Percentiles rank a stretch among this genome's conserved stretches.
Evolutionary conservation across 176 grass and related monocot genomes (phyloP).

Genomic region (Melocanna baccifera): DNA sequence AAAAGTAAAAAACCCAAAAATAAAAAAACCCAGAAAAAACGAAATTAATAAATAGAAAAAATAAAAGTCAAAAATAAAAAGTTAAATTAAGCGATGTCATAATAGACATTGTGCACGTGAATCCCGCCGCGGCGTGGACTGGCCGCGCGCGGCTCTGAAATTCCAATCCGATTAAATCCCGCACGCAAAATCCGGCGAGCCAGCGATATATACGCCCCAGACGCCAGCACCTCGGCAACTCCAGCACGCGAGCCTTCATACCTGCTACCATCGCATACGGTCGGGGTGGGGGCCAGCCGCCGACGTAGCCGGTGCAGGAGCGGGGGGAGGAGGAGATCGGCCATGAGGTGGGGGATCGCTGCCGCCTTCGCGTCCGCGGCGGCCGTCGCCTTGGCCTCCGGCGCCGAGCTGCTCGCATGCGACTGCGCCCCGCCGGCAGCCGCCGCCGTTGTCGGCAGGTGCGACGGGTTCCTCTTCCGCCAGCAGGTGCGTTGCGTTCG

Average conservation of each 20-base stretch:
- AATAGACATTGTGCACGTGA: too few species aligned
- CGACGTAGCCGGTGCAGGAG: neutral
- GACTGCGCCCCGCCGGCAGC: neutral
- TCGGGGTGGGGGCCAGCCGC: neutral
- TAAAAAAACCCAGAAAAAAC: too few species aligned
- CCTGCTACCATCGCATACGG: neutral
- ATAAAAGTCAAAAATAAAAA: too few species aligned
- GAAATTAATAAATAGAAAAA: too few species aligned
- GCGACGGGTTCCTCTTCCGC: conserved; percentile 29
- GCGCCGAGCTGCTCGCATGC: conserved; percentile 48
- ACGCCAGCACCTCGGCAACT: neutral
- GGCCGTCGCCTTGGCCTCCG: conserved; percentile 40
- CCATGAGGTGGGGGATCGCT: conserved; percentile 45
- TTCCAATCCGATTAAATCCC: neutral
- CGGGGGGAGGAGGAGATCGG: neutral
- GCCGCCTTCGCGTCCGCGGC: conserved; percentile 34
- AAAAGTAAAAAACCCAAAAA: too few species aligned
- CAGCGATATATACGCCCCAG: neutral
- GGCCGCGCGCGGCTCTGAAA: too few species aligned
- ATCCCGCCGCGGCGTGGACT: too few species aligned
- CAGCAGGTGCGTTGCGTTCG: neutral
- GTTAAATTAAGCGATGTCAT: too few species aligned
- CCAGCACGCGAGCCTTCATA: neutral
- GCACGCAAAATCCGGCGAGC: neutral
- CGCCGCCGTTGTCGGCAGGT: conserved; percentile 21